Base-by-base conservation (phyloP, 805 yeast genomes). In the Maudiozyma serrabonitensis region DNA sequence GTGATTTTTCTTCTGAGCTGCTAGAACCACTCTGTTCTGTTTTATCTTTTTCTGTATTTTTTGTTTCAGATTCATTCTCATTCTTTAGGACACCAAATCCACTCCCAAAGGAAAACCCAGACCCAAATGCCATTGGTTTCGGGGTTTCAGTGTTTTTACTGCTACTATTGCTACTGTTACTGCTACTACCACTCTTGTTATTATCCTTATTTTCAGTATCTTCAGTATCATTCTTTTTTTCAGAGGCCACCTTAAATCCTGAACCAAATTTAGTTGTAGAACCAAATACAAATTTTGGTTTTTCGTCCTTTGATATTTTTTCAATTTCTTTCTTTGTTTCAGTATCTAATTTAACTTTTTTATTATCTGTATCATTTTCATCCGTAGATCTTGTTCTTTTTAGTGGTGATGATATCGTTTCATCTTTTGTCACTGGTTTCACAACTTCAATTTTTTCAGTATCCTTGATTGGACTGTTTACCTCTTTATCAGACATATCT, bases 211-310 rank as follows among this genome's bases (percentile, higher is more conserved):
- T 45, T 13, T 37, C 41, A 15, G 25, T 6, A 16, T 16, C 39
- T 6, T 35, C 12, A 16, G 40, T 37, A 5, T 50, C 52, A 11
- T 49, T 49, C 18, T 47, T 52, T 4, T 51, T 56, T 21, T 54
- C 47, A 42, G 56, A 52, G 1, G 64, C 56, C 16, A 61, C 49
- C 2, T 59, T 62, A 43, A 69, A 61, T 1, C 70, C 69, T 13
- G 64, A 47, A 11, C 81, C 81, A 59, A 79, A 79, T 23, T 71
- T 58, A 0, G 82, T 71, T 2, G 74, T 60, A 1, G 79, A 67
- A 9, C 84, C 85, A 68, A 80, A 80, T 0, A 78, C 80, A 61
- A 75, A 78, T 54, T 72, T 73, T 21, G 79, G 75, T 48, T 64
- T 61, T 3, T 49, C 54, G n/a, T 13, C 25, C 13, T 49, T 49